Percentiles rank a stretch among this genome's conserved stretches.
Evolutionary conservation across 805 yeast species (phyloP).

Genomic region (Isabelozyma pseudorhagii): DNA sequence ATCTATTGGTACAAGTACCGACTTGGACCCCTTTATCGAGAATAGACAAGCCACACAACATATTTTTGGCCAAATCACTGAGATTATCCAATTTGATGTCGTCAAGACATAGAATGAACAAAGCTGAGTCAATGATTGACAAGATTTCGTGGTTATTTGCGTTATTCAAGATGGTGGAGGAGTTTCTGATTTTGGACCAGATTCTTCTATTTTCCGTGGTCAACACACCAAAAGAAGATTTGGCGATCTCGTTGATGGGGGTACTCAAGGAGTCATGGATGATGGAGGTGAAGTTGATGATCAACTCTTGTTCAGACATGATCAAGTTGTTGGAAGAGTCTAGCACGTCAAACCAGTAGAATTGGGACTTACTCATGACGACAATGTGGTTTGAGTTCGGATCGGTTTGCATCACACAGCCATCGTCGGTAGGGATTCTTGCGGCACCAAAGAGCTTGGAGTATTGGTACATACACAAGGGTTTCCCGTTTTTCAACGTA

Average conservation of each 20-base stretch:
- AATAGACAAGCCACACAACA: slow-evolving; percentile 81
- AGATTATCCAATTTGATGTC: slow-evolving; percentile 64
- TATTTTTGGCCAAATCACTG: slow-evolving; percentile 70
- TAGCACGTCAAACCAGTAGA: slow-evolving; percentile 92
- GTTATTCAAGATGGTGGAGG: slow-evolving; percentile 38
- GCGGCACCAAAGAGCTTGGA: slow-evolving; percentile 83
- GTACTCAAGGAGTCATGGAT: slow-evolving; percentile 65
- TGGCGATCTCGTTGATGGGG: slow-evolving; percentile 57
- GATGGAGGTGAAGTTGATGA: slow-evolving; percentile 70
- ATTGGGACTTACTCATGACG: slow-evolving; percentile 80
- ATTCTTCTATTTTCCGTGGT: slow-evolving; percentile 86
- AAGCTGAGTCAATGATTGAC: slow-evolving; percentile 72
- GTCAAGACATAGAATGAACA: slow-evolving; percentile 81
- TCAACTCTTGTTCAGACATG: slow-evolving; percentile 71
- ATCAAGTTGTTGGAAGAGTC: slow-evolving; percentile 70
- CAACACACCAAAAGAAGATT: slow-evolving; percentile 80
- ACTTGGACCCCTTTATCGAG: slow-evolving; percentile 84
- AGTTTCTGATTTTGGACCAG: slow-evolving; percentile 76
- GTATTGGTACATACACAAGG: slow-evolving; percentile 90
- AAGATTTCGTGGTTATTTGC: slow-evolving; percentile 66
- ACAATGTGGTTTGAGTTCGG: slow-evolving; percentile 73
- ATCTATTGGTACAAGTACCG: slow-evolving; percentile 91
- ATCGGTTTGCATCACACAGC: slow-evolving; percentile 86
- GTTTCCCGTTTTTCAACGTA: slow-evolving; percentile 53
- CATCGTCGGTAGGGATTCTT: slow-evolving; percentile 74